These are phyloP conservation scores for Pezicula carpinea DNA, from an alignment of 2,329 filamentous ascomycete species.

Conservation along the genomic window DNA sequence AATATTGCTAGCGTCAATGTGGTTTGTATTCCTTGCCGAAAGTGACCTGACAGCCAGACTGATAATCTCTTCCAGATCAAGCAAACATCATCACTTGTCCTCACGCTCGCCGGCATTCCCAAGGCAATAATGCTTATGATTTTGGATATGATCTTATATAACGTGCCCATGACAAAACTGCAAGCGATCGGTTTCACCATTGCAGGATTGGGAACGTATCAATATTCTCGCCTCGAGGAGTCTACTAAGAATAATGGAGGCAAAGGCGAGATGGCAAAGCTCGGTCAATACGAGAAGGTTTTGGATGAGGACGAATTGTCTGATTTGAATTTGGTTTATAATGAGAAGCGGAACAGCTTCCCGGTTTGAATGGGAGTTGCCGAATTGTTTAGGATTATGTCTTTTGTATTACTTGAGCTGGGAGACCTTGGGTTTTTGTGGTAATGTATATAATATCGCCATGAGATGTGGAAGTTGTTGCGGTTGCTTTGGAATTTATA, in stretches of 20 bases:
- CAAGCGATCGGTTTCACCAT: slow-evolving; percentile 77
- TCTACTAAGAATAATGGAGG: background rate
- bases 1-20: slow-evolving; percentile 85
- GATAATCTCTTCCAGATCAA: slow-evolving; percentile 57
- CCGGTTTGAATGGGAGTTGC: background rate
- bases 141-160: slow-evolving; percentile 73
- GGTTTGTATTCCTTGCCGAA: slow-evolving; percentile 44
- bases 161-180: slow-evolving; percentile 62
- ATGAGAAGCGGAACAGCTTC: background rate
- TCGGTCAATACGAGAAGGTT: background rate
- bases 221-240: slow-evolving; percentile 1
- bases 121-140: slow-evolving; percentile 83
- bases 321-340: background rate
- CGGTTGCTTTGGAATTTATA: no score
- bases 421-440: no score
- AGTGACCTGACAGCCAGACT: background rate
- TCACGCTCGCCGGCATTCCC: slow-evolving; percentile 80
- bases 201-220: slow-evolving; percentile 35
- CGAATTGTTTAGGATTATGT: no score
- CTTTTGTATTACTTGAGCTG: no score
- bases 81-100: slow-evolving; percentile 80
- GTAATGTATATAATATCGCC: no score
- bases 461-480: no score
- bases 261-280: background rate
- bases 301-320: background rate